Base-by-base conservation (phyloP, 2,329 filamentous ascomycete genomes). In the Fusarium sororula region DNA sequence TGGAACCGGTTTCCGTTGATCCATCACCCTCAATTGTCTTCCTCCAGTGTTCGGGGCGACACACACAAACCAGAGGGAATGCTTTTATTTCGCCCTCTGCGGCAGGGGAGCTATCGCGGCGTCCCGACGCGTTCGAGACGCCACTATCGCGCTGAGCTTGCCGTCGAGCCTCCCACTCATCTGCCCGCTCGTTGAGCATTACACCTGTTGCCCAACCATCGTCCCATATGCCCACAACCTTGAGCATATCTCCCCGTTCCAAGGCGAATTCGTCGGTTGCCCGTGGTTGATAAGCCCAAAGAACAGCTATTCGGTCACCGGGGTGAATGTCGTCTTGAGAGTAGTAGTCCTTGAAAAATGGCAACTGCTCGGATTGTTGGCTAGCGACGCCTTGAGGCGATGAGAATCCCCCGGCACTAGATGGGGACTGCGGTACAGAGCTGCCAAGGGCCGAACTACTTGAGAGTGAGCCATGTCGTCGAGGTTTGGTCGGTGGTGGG, bases 331-430 rank as follows among this genome's bases (percentile, higher is more conserved):
- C 95, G 78, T 98, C 96, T 77, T 96, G 92, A 5, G 96, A 98
- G 81, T 99, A 99, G 83, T 99, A 99, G 82, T 99, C 96, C 81
- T 98, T 98, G 90, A 99, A 99, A 80, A 95, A 98, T 8, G 94
- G 92, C 61, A 99, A 85, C 82, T 98, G 96, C 83, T 99, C 96
- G 2, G 96, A 98, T 81, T 98, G 95, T 68, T 96, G 94, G 78
- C 95, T 98, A 30, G 91, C 90, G 70, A 96, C 84, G 32, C 92
- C 95, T 78, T 93, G 93, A 1, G 94, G 94, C 7, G 95, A 98
- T 7, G 95, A 98, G 82, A 94, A 92, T 59, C 91, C 92, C 51
- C 88, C 91, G 32, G 87, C 91, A 80, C 89, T 95, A 66, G 87
- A 88, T 12, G 95, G 95, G 15, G 95, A 97, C 63, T 91, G 91